A percentile compares a stretch with the other conserved stretches of the same genome.
These are phyloP conservation scores for Golubevia sp. DNA, from an alignment of 1,284 basidiomycete species.

Conservation along the genomic window DNA sequence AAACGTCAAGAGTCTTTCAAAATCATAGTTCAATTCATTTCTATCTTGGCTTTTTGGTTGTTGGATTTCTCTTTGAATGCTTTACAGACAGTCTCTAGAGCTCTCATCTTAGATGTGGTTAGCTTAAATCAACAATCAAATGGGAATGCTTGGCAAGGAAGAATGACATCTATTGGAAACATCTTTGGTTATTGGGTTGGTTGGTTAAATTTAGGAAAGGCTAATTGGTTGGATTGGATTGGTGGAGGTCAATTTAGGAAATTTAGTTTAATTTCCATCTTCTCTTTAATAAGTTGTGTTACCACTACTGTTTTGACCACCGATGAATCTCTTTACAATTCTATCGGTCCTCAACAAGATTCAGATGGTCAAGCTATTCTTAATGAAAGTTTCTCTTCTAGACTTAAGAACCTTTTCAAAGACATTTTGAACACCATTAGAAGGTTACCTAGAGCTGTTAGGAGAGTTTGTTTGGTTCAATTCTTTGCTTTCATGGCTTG, in stretches of 20 bases:
- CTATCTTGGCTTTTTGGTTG: slow-evolving; percentile 87
- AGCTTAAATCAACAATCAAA: slow-evolving; percentile 83
- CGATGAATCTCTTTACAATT: slow-evolving; percentile 63
- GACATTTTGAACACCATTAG: slow-evolving; percentile 35
- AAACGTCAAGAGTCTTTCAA: slow-evolving; percentile 62
- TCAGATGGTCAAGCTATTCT: background rate
- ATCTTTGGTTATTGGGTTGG: slow-evolving; percentile 90
- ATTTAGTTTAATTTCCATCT: slow-evolving; percentile 83
- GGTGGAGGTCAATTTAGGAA: slow-evolving; percentile 94
- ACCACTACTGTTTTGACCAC: slow-evolving; percentile 83
- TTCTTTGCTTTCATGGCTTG: slow-evolving; percentile 90
- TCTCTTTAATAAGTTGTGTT: slow-evolving; percentile 79
- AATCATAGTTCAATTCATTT: slow-evolving; percentile 65
- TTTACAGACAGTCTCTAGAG: slow-evolving; percentile 86
- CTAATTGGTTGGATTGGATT: slow-evolving; percentile 77
- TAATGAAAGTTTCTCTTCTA: slow-evolving; percentile 50
- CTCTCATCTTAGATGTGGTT: slow-evolving; percentile 85
- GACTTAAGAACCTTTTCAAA: slow-evolving; percentile 8
- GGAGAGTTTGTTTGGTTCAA: slow-evolving; percentile 74
- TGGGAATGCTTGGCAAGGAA: slow-evolving; percentile 97
- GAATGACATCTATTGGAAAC: slow-evolving; percentile 93
- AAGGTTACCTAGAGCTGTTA: slow-evolving; percentile 44
- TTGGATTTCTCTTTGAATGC: slow-evolving; percentile 91
- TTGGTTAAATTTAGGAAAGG: slow-evolving; percentile 77
- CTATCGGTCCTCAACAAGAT: background rate